A percentile compares a stretch with the other conserved stretches of the same genome.
Evolutionary conservation across 2,329 filamentous ascomycete genomes (phyloP).

Genomic region (Aspergillus calidoustus): DNA sequence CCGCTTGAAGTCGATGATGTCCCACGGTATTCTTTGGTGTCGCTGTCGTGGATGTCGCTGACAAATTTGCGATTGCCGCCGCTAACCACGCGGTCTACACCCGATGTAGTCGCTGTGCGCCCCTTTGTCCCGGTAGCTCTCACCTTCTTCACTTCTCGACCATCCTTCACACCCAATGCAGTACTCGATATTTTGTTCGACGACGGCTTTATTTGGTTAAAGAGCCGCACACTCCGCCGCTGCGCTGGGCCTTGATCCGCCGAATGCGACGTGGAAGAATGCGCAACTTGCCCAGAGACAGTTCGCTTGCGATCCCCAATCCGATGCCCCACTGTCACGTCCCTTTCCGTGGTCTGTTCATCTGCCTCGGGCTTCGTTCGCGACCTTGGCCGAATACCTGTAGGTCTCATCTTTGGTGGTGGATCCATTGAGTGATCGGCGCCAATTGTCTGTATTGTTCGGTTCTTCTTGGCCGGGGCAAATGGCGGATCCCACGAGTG

Average conservation of each 20-base stretch:
- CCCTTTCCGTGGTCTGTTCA: conserved; percentile 43
- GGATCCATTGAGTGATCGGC: conserved; percentile 57
- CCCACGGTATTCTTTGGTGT: conserved; percentile 63
- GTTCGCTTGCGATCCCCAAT: conserved; percentile 79
- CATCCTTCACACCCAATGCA: conserved; percentile 63
- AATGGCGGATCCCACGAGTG: conserved; percentile 48
- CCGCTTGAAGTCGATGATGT: conserved; percentile 36
- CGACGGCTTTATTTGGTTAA: conserved; percentile 70
- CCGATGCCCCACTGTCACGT: conserved; percentile 37
- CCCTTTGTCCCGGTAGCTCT: conserved; percentile 74
- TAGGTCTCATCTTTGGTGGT: conserved; percentile 68
- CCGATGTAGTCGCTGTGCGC: conserved; percentile 68
- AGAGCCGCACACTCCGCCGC: conserved; percentile 73
- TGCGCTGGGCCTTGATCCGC: conserved; percentile 68
- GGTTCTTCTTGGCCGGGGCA: conserved; percentile 55
- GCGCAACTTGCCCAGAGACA: conserved; percentile 75
- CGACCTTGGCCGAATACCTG: conserved; percentile 47
- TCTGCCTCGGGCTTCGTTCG: conserved; percentile 45
- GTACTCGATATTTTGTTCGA: conserved; percentile 65
- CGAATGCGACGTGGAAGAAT: conserved; percentile 58
- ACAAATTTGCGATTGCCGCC: conserved; percentile 83
- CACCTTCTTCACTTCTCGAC: conserved; percentile 81
- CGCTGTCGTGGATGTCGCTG: conserved; percentile 63
- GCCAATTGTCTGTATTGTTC: conserved; percentile 59
- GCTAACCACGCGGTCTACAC: conserved; percentile 83